Conservation (phyloP, 805 yeast genomes). For the Peterozyma toletana region DNA sequence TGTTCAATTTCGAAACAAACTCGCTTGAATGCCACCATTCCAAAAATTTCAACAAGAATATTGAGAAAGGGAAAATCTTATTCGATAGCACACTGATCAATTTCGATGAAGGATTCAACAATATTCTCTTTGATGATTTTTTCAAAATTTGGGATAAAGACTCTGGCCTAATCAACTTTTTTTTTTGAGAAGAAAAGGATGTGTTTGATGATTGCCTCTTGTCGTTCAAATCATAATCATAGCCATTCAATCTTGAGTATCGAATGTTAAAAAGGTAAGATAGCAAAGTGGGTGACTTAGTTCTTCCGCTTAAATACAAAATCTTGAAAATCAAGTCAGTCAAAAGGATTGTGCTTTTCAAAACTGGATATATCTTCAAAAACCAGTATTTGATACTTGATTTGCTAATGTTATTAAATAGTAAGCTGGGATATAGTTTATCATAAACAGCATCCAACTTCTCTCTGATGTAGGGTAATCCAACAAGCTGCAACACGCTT, state of each 20-base stretch:
- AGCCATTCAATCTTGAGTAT: slow-evolving; percentile 52
- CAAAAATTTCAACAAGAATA: slow-evolving; percentile 72
- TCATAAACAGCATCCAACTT: slow-evolving; percentile 64
- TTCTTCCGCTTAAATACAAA: slow-evolving; percentile 57
- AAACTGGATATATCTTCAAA: slow-evolving; percentile 53
- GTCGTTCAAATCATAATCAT: slow-evolving; percentile 39
- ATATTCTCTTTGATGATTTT: slow-evolving; percentile 17
- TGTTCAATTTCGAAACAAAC: slow-evolving; percentile 44
- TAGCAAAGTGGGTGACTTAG: slow-evolving; percentile 55
- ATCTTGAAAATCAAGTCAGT: slow-evolving; percentile 52
- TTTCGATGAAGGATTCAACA: slow-evolving; percentile 12
- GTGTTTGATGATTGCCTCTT: slow-evolving; percentile 11
- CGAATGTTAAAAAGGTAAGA: slow-evolving; percentile 57
- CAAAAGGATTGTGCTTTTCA: slow-evolving; percentile 38
- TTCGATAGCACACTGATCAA: slow-evolving; percentile 11
- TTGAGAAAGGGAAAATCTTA: slow-evolving; percentile 69
- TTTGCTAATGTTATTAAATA: slow-evolving; percentile 37
- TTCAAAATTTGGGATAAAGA: slow-evolving; percentile 14
- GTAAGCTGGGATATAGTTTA: slow-evolving; percentile 48
- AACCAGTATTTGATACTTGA: slow-evolving; percentile 30
- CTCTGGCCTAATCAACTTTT: slow-evolving; percentile 32
- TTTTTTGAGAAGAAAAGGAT: slow-evolving; percentile 5
- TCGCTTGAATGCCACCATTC: slow-evolving; percentile 93
- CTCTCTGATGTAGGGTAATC: slow-evolving; percentile 61
- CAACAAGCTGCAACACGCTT: slow-evolving; percentile 53